phyloP scores from a whole-genome alignment of 2,329 filamentous ascomycete genomes.

The Cercospora sojina region DNA sequence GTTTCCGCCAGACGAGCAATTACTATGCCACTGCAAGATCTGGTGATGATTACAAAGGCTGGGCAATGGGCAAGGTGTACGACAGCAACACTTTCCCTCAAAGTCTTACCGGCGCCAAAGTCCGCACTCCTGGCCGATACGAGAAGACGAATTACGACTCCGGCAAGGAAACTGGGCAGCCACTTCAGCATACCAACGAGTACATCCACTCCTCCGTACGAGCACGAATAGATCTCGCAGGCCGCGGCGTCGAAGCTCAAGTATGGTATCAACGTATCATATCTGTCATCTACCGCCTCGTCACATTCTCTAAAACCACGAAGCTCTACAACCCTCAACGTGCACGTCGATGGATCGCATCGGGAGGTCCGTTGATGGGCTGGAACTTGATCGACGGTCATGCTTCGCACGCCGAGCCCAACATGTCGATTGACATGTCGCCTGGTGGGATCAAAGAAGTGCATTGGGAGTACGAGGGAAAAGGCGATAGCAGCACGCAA shows the following conservation, averaged over 20 bases:
- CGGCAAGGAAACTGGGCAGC: constrained; percentile 25
- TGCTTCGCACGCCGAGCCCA: constrained; percentile 24
- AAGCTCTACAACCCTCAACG: constrained; percentile 29
- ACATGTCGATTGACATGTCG: constrained; percentile 28
- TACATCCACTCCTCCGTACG: constrained; percentile 40
- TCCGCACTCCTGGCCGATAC: constrained; percentile 36
- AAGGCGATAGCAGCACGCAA: constrained; percentile 4
- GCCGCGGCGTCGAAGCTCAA: constrained; percentile 33
- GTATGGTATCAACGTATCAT: constrained; percentile 22
- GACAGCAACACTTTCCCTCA: constrained; percentile 39
- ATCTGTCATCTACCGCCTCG: constrained; percentile 22
- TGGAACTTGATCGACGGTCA: constrained; percentile 38
- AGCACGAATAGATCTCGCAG: constrained; percentile 37
- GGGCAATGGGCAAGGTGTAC: constrained; percentile 39
- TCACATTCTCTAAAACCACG: constrained; percentile 22
- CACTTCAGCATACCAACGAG: constrained; percentile 37
- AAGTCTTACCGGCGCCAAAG: constrained; percentile 31
- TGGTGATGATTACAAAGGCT: constrained; percentile 28
- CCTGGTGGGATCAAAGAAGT: constrained; percentile 25
- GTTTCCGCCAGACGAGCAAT: constrained; percentile 31
- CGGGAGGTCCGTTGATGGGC: constrained; percentile 32
- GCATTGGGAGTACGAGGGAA: constrained; percentile 31
- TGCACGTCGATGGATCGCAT: constrained; percentile 19
- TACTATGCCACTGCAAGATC: constrained; percentile 25
- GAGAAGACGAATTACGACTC: constrained; percentile 34